A percentile compares a stretch with the other conserved stretches of the same genome.
Conservation (phyloP, 805 yeast genomes). For the Candida nonsorbophila region DNA sequence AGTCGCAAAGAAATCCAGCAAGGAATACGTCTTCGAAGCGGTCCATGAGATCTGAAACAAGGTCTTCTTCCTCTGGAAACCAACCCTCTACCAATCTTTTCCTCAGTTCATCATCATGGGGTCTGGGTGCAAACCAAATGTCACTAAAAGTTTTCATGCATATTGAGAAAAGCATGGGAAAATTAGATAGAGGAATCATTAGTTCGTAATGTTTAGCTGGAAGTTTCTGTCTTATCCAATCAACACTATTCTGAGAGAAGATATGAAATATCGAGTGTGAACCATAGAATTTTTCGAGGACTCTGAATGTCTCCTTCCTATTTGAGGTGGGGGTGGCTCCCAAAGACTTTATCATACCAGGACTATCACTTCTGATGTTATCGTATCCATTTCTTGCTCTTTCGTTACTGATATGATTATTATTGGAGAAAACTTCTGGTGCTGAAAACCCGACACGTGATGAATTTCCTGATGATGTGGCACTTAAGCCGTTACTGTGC, state of each 20-base stretch:
- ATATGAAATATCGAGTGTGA: slow-evolving; percentile 30
- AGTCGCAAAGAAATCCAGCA: slow-evolving; percentile 15
- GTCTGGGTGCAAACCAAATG: slow-evolving; percentile 8
- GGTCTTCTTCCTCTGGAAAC: slow-evolving; percentile 15
- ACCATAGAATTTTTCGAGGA: slow-evolving; percentile 19
- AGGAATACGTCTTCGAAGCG: slow-evolving; percentile 17
- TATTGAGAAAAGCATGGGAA: slow-evolving; percentile 21
- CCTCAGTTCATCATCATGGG: slow-evolving; percentile 5
- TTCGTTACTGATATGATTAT: too few relatives aligned
- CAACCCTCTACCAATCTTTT: slow-evolving; percentile 5
- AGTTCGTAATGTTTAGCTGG: slow-evolving; percentile 16
- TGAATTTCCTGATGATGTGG: too few relatives aligned
- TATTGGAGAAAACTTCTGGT: too few relatives aligned
- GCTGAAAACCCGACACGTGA: too few relatives aligned
- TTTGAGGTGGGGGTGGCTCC: too few relatives aligned
- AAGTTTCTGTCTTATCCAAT: slow-evolving; percentile 23
- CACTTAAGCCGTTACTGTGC: too few relatives aligned
- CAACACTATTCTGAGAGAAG: slow-evolving; percentile 27
- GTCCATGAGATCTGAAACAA: slow-evolving; percentile 22
- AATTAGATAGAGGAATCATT: slow-evolving; percentile 23
- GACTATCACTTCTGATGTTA: too few relatives aligned
- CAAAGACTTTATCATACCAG: too few relatives aligned
- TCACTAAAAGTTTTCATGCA: slow-evolving; percentile 8
- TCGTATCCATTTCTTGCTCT: too few relatives aligned
- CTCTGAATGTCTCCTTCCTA: too few relatives aligned